These are phyloP conservation scores for Juncus inflexus DNA, from an alignment of 176 grass and related monocot species.

Conservation along the genomic window DNA sequence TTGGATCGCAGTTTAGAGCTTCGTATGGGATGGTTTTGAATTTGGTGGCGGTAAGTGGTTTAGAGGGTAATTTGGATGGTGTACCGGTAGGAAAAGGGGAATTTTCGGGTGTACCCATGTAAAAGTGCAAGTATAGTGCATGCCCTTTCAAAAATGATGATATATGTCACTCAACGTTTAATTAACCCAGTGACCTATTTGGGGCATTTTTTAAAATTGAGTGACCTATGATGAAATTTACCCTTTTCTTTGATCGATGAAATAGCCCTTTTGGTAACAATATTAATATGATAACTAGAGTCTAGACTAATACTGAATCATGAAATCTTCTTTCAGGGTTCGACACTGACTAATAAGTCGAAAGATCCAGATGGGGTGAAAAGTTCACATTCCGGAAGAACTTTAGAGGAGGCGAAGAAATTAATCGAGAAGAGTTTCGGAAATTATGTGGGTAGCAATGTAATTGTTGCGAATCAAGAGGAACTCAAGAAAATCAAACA, in stretches of 20 bases:
- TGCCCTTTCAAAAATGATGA: no score
- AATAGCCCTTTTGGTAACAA: no score
- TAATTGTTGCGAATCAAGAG: constrained; percentile 86
- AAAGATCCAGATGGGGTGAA: constrained; percentile 53
- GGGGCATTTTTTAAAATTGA: no score
- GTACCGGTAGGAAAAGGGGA: no score
- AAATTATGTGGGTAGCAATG: constrained; percentile 98
- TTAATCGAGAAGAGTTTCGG: constrained; percentile 97
- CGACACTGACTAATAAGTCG: constrained; percentile 76
- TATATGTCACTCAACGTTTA: no score
- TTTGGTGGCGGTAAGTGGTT: constrained; percentile 77
- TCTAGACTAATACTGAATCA: background rate
- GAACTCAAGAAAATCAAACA: constrained; percentile 76
- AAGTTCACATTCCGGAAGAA: constrained; percentile 58
- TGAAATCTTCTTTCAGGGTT: constrained; percentile 41
- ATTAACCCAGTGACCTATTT: no score
- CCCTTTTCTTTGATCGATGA: no score
- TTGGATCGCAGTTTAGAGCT: constrained; percentile 96
- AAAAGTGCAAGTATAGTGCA: no score
- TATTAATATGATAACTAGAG: background rate
- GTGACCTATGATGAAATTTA: no score
- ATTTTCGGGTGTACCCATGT: no score
- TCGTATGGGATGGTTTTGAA: constrained; percentile 99
- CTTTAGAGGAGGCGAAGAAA: constrained; percentile 94
- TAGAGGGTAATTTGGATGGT: no score